Percentiles rank a stretch among this genome's conserved stretches.
Evolutionary conservation across 2,329 filamentous ascomycete genomes (phyloP).

Genomic region (Myriangium duriaei): DNA sequence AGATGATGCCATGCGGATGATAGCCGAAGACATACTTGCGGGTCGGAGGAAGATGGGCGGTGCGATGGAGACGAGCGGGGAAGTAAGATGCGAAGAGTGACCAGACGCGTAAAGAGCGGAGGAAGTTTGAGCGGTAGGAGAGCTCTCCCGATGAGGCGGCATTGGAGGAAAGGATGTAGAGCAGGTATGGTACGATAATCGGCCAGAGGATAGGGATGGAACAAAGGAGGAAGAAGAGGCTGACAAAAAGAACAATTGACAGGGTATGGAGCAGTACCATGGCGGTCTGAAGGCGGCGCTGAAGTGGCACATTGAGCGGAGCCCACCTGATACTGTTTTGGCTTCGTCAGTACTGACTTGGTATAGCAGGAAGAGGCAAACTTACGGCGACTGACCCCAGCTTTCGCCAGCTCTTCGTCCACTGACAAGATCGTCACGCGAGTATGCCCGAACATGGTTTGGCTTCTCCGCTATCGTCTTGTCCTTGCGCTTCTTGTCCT

Average conservation of each 20-base stretch:
- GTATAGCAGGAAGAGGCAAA: not conserved
- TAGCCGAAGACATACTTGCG: slow-evolving; percentile 96
- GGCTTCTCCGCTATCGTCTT: slow-evolving; percentile 16
- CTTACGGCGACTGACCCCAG: slow-evolving; percentile 38
- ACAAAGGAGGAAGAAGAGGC: slow-evolving; percentile 80
- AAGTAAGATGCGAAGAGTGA: slow-evolving; percentile 90
- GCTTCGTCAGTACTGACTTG: slow-evolving; percentile 2
- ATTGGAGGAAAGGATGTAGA: slow-evolving; percentile 71
- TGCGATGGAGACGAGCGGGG: slow-evolving; percentile 77
- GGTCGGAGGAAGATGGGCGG: slow-evolving; percentile 61
- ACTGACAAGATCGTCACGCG: slow-evolving; percentile 34
- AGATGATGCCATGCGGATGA: slow-evolving; percentile 95
- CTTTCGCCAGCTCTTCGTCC: slow-evolving; percentile 41
- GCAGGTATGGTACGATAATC: slow-evolving; percentile 59
- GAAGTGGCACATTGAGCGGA: slow-evolving; percentile 57
- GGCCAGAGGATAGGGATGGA: slow-evolving; percentile 91
- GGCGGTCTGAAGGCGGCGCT: slow-evolving; percentile 38
- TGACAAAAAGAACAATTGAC: slow-evolving; percentile 41
- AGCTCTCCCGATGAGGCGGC: slow-evolving; percentile 65
- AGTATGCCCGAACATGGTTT: slow-evolving; percentile 15
- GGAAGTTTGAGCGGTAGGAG: slow-evolving; percentile 58
- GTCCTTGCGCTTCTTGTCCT: slow-evolving; percentile 17
- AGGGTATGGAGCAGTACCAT: slow-evolving; percentile 39
- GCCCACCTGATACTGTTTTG: slow-evolving; percentile 64
- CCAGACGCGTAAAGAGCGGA: slow-evolving; percentile 68